phyloP scores from a whole-genome alignment of 2,329 filamentous ascomycete genomes.

The Alternaria brassicicola region DNA sequence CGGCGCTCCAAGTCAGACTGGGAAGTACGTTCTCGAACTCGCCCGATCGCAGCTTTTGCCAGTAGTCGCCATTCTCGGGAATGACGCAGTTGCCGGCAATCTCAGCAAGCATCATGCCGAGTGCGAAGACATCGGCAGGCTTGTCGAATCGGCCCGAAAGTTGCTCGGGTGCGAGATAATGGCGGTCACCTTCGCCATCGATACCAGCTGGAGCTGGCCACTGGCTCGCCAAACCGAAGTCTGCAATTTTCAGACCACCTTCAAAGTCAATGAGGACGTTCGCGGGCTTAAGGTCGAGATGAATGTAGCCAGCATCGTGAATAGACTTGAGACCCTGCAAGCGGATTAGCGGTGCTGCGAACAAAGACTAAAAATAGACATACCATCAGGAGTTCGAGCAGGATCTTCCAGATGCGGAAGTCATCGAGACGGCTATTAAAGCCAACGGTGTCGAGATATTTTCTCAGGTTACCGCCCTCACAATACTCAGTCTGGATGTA shows the following conservation, averaged over 20 bases:
- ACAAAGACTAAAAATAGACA: slow-evolving; percentile 44
- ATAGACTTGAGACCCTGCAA: slow-evolving; percentile 83
- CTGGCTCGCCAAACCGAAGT: slow-evolving; percentile 80
- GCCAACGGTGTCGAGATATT: slow-evolving; percentile 82
- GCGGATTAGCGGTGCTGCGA: slow-evolving; percentile 29
- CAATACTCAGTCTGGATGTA: slow-evolving; percentile 99
- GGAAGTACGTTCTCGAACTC: slow-evolving; percentile 84
- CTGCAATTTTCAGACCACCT: slow-evolving; percentile 81
- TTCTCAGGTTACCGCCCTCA: slow-evolving; percentile 87
- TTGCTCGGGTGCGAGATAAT: slow-evolving; percentile 95
- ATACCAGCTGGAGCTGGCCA: slow-evolving; percentile 79
- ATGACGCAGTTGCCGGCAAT: slow-evolving; percentile 92
- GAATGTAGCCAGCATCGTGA: slow-evolving; percentile 84
- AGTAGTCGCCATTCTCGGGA: slow-evolving; percentile 88
- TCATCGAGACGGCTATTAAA: slow-evolving; percentile 88
- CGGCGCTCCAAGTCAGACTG: slow-evolving; percentile 79
- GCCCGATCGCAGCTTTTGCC: slow-evolving; percentile 86
- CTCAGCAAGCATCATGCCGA: slow-evolving; percentile 93
- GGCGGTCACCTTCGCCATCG: slow-evolving; percentile 91
- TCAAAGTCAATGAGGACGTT: slow-evolving; percentile 84
- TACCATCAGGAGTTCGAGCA: slow-evolving; percentile 84
- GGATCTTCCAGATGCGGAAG: slow-evolving; percentile 97
- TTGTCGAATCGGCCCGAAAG: slow-evolving; percentile 86
- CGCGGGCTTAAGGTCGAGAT: slow-evolving; percentile 83
- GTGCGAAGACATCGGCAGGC: slow-evolving; percentile 89